Conservation (phyloP, 2,329 filamentous ascomycete species). For the Exophiala oligosperma region DNA sequence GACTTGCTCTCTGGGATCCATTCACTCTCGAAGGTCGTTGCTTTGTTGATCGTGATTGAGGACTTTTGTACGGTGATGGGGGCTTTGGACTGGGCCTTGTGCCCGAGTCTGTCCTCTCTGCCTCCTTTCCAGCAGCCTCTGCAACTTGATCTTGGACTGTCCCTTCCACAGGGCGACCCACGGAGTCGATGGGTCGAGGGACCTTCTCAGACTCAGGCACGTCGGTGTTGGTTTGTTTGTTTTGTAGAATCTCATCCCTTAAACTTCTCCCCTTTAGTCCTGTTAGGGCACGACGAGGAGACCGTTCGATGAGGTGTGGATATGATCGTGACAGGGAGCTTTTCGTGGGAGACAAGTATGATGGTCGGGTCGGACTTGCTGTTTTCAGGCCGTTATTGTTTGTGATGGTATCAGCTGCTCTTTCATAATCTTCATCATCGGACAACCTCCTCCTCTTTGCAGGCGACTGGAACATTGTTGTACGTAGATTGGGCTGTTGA, state of each 20-base stretch:
- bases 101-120: no score
- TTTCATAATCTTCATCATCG: neutral
- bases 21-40: conserved; percentile 3
- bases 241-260: conserved; percentile 19
- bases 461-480: conserved; percentile 19
- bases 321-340: conserved; percentile 30
- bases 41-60: neutral
- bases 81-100: no score
- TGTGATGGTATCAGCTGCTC: neutral
- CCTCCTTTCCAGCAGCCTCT: neutral
- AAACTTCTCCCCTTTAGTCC: conserved; percentile 15
- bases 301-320: conserved; percentile 25
- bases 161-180: neutral
- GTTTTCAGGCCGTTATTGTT: conserved; percentile 5
- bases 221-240: neutral
- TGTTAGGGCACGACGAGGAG: conserved; percentile 5
- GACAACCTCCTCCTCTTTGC: conserved; percentile 21
- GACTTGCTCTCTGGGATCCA: neutral
- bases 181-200: neutral
- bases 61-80: neutral
- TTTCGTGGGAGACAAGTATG: conserved; percentile 31
- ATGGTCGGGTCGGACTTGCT: conserved; percentile 26
- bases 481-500: neutral
- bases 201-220: neutral
- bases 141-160: neutral